These are phyloP conservation scores for Pistacia integerrima DNA, from an alignment of 345 rosid genomes.

Conservation along the genomic window DNA sequence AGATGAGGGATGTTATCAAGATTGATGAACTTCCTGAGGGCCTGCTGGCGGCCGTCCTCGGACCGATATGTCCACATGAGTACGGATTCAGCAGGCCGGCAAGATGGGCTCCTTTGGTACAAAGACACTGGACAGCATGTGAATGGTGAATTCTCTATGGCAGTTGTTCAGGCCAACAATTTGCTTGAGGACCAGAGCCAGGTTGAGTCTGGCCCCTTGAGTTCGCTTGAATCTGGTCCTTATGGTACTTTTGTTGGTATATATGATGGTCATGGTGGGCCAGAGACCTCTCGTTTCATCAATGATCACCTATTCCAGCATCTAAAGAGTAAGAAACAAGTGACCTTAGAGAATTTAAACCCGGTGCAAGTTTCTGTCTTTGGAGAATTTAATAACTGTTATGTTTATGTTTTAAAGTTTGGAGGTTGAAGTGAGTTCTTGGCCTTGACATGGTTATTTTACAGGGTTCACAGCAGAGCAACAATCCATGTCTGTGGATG, in stretches of 20 bases:
- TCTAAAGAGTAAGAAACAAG: slow-evolving; percentile 71
- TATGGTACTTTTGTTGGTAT: slow-evolving; percentile 87
- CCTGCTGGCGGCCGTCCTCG: slow-evolving; percentile 85
- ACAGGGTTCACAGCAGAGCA: slow-evolving; percentile 78
- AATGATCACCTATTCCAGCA: slow-evolving; percentile 88
- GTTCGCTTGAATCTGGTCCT: slow-evolving; percentile 83
- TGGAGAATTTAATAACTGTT: background rate
- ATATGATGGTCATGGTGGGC: slow-evolving; percentile 98
- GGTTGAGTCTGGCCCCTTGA: slow-evolving; percentile 89
- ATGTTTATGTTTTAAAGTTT: background rate
- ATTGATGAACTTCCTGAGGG: slow-evolving; percentile 74
- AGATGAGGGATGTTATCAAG: slow-evolving; percentile 99
- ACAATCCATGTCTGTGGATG: slow-evolving; percentile 82
- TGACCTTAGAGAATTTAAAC: background rate
- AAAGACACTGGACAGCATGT: slow-evolving; percentile 89
- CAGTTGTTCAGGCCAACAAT: slow-evolving; percentile 90
- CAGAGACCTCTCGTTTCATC: slow-evolving; percentile 88
- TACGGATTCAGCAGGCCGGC: slow-evolving; percentile 71
- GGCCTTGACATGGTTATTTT: slow-evolving; percentile 7
- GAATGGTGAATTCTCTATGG: slow-evolving; percentile 92
- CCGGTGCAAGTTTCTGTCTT: no score
- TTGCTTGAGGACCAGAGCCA: slow-evolving; percentile 98
- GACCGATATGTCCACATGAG: slow-evolving; percentile 42
- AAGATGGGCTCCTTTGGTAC: slow-evolving; percentile 94
- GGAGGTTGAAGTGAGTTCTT: slow-evolving; percentile 4